Percentiles rank a stretch among this genome's conserved stretches.
These are phyloP conservation scores for Apiospora phragmitis DNA, from an alignment of 2,329 filamentous ascomycete species.

Conservation along the genomic window DNA sequence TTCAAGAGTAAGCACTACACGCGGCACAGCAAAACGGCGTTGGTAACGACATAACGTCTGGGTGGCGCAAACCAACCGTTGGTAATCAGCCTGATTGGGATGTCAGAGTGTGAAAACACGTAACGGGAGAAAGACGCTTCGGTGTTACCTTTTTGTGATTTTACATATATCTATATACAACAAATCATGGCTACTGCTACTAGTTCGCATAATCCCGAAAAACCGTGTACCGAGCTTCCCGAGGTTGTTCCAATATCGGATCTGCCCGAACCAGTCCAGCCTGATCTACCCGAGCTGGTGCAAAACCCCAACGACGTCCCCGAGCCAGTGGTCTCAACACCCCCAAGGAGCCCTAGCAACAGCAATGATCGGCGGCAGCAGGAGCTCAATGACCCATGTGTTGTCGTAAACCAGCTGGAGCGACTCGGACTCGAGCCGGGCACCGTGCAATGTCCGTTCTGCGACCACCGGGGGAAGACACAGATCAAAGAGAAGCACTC, in stretches of 20 bases:
- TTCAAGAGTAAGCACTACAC: neutral
- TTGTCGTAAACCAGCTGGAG: neutral
- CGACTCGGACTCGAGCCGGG: neutral
- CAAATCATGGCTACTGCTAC: neutral
- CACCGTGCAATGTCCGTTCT: neutral
- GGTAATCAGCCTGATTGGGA: neutral
- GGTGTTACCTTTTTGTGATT: neutral
- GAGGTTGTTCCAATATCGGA: neutral
- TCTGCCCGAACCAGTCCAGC: neutral
- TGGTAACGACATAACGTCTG: neutral
- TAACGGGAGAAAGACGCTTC: no score
- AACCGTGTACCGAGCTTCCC: neutral
- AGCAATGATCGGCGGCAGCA: neutral
- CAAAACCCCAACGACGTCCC: neutral
- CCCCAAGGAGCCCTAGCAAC: no score
- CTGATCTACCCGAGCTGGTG: neutral
- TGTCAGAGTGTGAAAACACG: neutral
- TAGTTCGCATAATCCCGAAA: neutral
- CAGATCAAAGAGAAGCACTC: neutral
- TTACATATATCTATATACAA: neutral
- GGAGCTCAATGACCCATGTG: neutral
- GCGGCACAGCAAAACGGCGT: neutral
- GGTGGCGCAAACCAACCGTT: neutral
- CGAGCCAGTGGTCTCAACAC: neutral
- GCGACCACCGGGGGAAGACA: neutral